phyloP scores from a whole-genome alignment of 345 rosid species.

The Salix viminalis region DNA sequence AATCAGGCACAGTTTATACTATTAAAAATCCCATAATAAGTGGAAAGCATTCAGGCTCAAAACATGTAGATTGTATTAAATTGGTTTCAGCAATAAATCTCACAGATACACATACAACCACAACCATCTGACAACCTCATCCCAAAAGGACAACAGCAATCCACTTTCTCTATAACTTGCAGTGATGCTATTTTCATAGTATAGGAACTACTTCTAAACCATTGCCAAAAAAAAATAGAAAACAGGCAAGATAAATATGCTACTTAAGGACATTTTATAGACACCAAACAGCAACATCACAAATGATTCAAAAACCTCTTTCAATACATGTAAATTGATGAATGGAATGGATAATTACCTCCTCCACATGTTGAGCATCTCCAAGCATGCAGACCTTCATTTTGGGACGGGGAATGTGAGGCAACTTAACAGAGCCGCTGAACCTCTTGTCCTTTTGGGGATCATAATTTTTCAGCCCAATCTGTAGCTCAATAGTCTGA shows the following conservation, averaged over 20 bases:
- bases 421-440: slow-evolving; percentile 88
- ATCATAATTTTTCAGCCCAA: slow-evolving; percentile 94
- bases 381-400: slow-evolving; percentile 52
- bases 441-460: slow-evolving; percentile 94
- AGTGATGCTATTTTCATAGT: not conserved
- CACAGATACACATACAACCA: too few species aligned
- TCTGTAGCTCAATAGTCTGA: slow-evolving; percentile 90
- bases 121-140: too few species aligned
- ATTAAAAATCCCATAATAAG: too few species aligned
- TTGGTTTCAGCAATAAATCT: not conserved
- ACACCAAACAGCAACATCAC: too few species aligned
- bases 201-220: not conserved
- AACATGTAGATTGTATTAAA: too few species aligned
- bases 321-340: not conserved
- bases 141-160: not conserved
- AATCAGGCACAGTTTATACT: not conserved
- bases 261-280: too few species aligned
- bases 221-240: not conserved
- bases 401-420: slow-evolving; percentile 92
- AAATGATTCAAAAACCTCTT: not conserved
- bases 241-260: too few species aligned
- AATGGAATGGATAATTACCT: slow-evolving; percentile 36
- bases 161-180: not conserved
- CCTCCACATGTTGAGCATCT: slow-evolving; percentile 90
- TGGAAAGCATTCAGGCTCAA: too few species aligned